A percentile compares a stretch with the other conserved stretches of the same genome.
phyloP scores from a whole-genome alignment of 2,329 filamentous ascomycete species.

The Alternaria atra region DNA sequence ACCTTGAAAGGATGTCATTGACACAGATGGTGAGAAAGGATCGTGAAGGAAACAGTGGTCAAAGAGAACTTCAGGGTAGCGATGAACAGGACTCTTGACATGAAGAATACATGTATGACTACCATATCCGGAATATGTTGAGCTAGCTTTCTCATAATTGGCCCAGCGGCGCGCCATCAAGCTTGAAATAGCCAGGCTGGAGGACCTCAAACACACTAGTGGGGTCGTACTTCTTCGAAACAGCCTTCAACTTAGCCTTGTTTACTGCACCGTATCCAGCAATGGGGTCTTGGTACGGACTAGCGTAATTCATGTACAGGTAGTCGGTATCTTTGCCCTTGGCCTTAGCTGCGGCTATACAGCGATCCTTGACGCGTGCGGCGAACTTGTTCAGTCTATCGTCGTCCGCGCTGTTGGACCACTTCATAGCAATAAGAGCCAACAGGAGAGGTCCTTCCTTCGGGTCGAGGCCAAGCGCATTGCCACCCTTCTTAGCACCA shows the following conservation, averaged over 20 bases:
- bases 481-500: slow-evolving; percentile 36
- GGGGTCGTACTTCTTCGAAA: slow-evolving; percentile 35
- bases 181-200: slow-evolving; percentile 36
- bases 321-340: slow-evolving; percentile 21
- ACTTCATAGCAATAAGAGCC: slow-evolving; percentile 26
- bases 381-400: slow-evolving; percentile 28
- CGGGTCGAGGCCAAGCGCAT: slow-evolving; percentile 40
- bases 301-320: slow-evolving; percentile 61
- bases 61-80: background rate
- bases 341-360: slow-evolving; percentile 12
- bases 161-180: slow-evolving; percentile 24
- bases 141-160: background rate
- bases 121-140: background rate
- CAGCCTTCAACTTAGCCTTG: slow-evolving; percentile 27
- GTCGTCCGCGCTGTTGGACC: slow-evolving; percentile 36
- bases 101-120: background rate
- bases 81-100: background rate
- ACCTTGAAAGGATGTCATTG: no score
- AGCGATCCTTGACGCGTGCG: slow-evolving; percentile 24
- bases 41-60: background rate
- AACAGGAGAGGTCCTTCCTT: slow-evolving; percentile 32
- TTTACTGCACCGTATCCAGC: slow-evolving; percentile 54
- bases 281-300: slow-evolving; percentile 54
- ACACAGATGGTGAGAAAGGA: background rate
- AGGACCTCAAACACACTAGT: slow-evolving; percentile 30